Evolutionary conservation across 192 early-diverging fungal species (phyloP), one percentile per base, ranked within the genome.

Genomic region (Linnemannia zychae): DNA sequence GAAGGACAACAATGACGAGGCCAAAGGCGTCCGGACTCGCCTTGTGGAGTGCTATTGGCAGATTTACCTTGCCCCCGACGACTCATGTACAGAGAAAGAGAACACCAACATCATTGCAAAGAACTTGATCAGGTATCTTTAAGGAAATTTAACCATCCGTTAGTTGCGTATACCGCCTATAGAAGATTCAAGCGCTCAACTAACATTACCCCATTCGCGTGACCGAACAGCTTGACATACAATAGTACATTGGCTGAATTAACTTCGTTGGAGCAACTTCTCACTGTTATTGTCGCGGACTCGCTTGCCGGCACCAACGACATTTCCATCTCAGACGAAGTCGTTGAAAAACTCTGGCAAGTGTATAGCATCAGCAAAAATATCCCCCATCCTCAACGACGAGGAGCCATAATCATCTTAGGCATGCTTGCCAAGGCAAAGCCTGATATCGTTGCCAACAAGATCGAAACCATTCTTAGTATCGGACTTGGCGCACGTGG

Each of bases 371-470:
- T 92, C 68, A 90, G 90, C 73, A 90, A 90, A 38, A 90, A 92
- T 28, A 91, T 96, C 44, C 89, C 95, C 31, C 91, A 93, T 9
- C 89, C 88, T 3, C 92, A 96, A 80, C 93, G 98, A 17, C 92
- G 96, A 24, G 96, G 97, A 13, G 96, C 98, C 1, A 95, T 99
- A 33, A 96, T 98, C 60, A 93, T 99, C 52, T 87, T 99, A 7
- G 93, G 95, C 24, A 99, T 99, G 97, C 75, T 99, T 69, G 97
- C 96, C 7, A 97, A 97, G 76, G 94, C 96, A 6, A 94, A 92
- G 37, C 92, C 91, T 37, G 92, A 94, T 17, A 94, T 99, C 78
- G 94, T 98, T 38, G 89, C 94, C 0, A 93, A 98, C 49, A 96
- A 97, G 77, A 92, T 96, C 33, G 98, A 99, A 71, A 77, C 94